Evolutionary conservation across 78 protist genomes (phyloP), one percentile per base, ranked within the genome.

Genomic region (Dictyostelium discoideum): DNA sequence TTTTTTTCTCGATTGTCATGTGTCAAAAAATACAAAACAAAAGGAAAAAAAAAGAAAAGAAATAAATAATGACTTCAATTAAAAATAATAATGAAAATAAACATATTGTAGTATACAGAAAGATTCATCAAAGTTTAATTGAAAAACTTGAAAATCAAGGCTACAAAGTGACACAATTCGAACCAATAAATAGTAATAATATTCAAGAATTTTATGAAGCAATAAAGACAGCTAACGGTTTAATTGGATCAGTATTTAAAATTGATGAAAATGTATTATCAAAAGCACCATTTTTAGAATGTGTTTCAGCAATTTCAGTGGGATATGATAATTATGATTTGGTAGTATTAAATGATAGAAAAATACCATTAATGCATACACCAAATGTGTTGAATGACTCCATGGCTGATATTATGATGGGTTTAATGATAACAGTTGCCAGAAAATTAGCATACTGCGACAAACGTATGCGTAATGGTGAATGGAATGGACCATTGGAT

Each of bases 251-350:
- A 10, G 3, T 46, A 18, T 6, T 18, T 40, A 85, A 18, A 18
- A 9, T 85, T 0, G 26, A 20, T 24, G 11, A 72, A 85, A 48
- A 16, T 0, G 3, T 85, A 18, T 42, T 85, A 5, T 11, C 73
- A 3, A 37, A n/a, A 14, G 85, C 69, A 85, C 80, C 88, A 73
- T 1, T 8, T 4, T 42, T 60, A 16, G 24, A 29, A 9, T 74
- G 20, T 5, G 50, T 69, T 32, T 78, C 83, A 20, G 72, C 92
- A 0, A 50, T 86, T 14, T 86, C 96, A 8, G 97, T 73, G 0
- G 97, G 97, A 20, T 84, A 37, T 84, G 89, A 96, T 46, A 74
- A 85, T 37, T 24, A 84, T 26, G 93, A 94, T 76, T 20, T 85
- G 20, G 69, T 2, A 3, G 54, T 60, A 5, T 4, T 95, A 48